Percentiles rank a stretch among this genome's conserved stretches.
Conservation (phyloP, 1,284 basidiomycete genomes). For the Austroboletus rostrupii region DNA sequence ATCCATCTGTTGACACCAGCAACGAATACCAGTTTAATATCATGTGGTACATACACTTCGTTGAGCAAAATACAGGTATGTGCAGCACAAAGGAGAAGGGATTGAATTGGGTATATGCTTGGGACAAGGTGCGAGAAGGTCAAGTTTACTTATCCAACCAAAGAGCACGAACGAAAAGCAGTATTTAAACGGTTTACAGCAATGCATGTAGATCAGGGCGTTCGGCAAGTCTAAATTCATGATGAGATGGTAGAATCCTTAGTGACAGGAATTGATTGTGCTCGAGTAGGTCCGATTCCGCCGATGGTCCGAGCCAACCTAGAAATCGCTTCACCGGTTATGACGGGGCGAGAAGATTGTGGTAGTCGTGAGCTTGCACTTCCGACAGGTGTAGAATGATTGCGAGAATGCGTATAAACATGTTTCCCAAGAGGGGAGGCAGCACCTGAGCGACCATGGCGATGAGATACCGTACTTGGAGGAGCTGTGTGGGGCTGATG, state of each 20-base stretch:
- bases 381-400: conserved; percentile 55
- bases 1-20: background rate
- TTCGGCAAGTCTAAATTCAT: conserved; percentile 10
- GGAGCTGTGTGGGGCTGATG: conserved; percentile 26
- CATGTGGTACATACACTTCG: conserved; percentile 22
- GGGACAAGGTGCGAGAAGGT: conserved; percentile 14
- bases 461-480: conserved; percentile 23
- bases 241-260: conserved; percentile 28
- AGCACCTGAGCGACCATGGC: conserved; percentile 38
- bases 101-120: conserved; percentile 23
- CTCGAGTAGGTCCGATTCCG: conserved; percentile 28
- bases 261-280: conserved; percentile 24
- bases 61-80: conserved; percentile 22
- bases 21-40: conserved; percentile 14
- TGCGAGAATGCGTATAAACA: conserved; percentile 44
- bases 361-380: conserved; percentile 35
- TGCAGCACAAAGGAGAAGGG: conserved; percentile 13
- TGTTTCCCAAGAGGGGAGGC: conserved; percentile 37
- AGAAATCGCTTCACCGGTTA: conserved; percentile 65
- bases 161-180: conserved; percentile 14
- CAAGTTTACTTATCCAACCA: conserved; percentile 20
- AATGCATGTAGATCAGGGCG: conserved; percentile 11
- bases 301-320: conserved; percentile 58
- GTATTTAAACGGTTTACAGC: conserved; percentile 11
- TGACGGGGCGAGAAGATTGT: conserved; percentile 56